These are phyloP conservation scores for Cornus controversa DNA, from an alignment of 148 eudicot species.

Conservation along the genomic window DNA sequence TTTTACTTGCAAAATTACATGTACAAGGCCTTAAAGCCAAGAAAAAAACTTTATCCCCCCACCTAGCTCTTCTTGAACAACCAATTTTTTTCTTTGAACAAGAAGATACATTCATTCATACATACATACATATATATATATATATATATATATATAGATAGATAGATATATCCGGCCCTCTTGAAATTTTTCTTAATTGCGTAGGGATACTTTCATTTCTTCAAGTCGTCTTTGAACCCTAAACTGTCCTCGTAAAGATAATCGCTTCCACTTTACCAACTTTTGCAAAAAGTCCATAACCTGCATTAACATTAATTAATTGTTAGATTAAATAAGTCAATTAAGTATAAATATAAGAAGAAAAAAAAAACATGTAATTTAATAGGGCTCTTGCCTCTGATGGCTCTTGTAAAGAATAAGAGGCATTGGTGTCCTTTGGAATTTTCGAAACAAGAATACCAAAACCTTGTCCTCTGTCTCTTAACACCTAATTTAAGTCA, in stretches of 20 bases:
- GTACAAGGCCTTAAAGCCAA: constrained; percentile 19
- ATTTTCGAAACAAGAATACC: constrained; percentile 87
- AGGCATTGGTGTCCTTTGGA: constrained; percentile 84
- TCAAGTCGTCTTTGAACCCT: constrained; percentile 23
- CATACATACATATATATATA: no score
- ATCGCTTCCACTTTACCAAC: constrained; percentile 58
- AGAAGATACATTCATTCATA: not conserved
- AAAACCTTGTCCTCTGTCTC: constrained; percentile 83
- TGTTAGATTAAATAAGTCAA: not conserved
- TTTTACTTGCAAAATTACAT: not conserved
- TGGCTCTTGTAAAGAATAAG: constrained; percentile 78
- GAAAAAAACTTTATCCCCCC: not conserved
- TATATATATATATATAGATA: no score
- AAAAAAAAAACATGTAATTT: not conserved
- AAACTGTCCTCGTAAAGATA: constrained; percentile 40
- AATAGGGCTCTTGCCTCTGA: constrained; percentile 49
- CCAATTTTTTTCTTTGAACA: not conserved
- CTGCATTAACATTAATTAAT: constrained; percentile 24
- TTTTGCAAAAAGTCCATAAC: constrained; percentile 77
- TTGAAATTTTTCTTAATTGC: not conserved
- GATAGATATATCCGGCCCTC: no score
- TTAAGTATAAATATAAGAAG: not conserved
- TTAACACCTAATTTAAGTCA: constrained; percentile 49
- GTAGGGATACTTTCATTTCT: constrained; percentile 19
- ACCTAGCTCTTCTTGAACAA: not conserved